Evolutionary conservation across 208 protist genomes (phyloP).

Genomic region (Blechomonas ayalai): DNA sequence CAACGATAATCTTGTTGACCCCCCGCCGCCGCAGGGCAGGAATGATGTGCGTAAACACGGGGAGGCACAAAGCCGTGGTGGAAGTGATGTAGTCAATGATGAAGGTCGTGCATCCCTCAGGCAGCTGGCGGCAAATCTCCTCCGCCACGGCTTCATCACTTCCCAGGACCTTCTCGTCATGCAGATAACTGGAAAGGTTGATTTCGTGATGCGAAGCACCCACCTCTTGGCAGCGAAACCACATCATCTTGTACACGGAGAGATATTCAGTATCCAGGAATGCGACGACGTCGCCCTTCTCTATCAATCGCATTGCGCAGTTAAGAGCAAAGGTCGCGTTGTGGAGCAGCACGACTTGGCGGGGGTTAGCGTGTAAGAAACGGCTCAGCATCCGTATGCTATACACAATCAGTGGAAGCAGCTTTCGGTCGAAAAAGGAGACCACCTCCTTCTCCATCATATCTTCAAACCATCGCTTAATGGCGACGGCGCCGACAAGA

Average conservation of each 20-base stretch:
- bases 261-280: slow-evolving; percentile 84
- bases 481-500: slow-evolving; percentile 45
- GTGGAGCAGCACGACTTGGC: slow-evolving; percentile 80
- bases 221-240: slow-evolving; percentile 69
- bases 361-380: slow-evolving; percentile 63
- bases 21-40: slow-evolving; percentile 52
- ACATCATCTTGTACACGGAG: slow-evolving; percentile 89
- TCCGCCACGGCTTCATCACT: slow-evolving; percentile 48
- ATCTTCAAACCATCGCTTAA: slow-evolving; percentile 71
- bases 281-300: slow-evolving; percentile 60
- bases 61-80: slow-evolving; percentile 69
- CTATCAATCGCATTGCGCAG: slow-evolving; percentile 71
- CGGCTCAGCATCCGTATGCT: slow-evolving; percentile 57
- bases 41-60: slow-evolving; percentile 77
- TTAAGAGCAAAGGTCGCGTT: slow-evolving; percentile 89
- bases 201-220: slow-evolving; percentile 61
- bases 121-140: slow-evolving; percentile 53
- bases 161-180: slow-evolving; percentile 56
- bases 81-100: slow-evolving; percentile 88
- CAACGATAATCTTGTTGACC: slow-evolving; percentile 80
- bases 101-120: slow-evolving; percentile 57
- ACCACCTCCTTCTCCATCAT: slow-evolving; percentile 80
- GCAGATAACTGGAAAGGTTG: slow-evolving; percentile 39
- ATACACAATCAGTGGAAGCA: slow-evolving; percentile 80
- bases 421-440: slow-evolving; percentile 78